Evolutionary conservation across 371 early-diverging fungal genomes (phyloP).

Genomic region (Mucor plumbeus): DNA sequence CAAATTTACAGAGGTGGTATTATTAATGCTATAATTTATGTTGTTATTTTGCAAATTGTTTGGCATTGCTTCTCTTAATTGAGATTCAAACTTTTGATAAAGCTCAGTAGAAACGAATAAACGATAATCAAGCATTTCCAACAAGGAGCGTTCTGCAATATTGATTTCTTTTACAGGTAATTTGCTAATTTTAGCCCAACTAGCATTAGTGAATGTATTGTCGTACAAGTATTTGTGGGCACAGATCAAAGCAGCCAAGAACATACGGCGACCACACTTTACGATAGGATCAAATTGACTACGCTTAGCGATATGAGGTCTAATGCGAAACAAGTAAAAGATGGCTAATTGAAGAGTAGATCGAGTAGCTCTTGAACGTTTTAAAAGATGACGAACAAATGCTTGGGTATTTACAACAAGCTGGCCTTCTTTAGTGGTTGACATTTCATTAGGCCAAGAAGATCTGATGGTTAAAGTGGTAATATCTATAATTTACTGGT

Average conservation of each 20-base stretch:
- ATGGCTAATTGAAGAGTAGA: conserved; percentile 81
- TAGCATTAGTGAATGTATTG: conserved; percentile 80
- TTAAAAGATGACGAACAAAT: conserved; percentile 79
- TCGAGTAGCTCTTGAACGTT: conserved; percentile 79
- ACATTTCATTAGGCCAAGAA: conserved; percentile 39
- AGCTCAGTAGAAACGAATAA: conserved; percentile 67
- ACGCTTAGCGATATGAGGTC: conserved; percentile 44
- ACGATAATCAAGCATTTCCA: conserved; percentile 75
- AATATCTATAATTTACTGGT: conserved; percentile 54
- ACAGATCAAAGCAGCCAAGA: conserved; percentile 76
- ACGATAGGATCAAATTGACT: conserved; percentile 45
- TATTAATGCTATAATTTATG: background rate
- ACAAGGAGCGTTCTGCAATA: conserved; percentile 72
- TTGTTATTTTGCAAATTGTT: background rate
- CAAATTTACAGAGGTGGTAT: conserved; percentile 3
- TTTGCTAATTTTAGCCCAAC: conserved; percentile 82
- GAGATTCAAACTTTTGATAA: conserved; percentile 42
- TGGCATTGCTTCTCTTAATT: conserved; percentile 31
- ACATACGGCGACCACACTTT: conserved; percentile 81
- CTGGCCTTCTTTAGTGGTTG: conserved; percentile 43
- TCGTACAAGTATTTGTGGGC: conserved; percentile 85
- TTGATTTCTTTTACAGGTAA: conserved; percentile 74
- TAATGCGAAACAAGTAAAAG: conserved; percentile 71
- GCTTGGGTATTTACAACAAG: conserved; percentile 66
- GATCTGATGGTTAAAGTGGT: conserved; percentile 55